Conservation (phyloP, 2,329 filamentous ascomycete species). For the Metarhizium anisopliae region DNA sequence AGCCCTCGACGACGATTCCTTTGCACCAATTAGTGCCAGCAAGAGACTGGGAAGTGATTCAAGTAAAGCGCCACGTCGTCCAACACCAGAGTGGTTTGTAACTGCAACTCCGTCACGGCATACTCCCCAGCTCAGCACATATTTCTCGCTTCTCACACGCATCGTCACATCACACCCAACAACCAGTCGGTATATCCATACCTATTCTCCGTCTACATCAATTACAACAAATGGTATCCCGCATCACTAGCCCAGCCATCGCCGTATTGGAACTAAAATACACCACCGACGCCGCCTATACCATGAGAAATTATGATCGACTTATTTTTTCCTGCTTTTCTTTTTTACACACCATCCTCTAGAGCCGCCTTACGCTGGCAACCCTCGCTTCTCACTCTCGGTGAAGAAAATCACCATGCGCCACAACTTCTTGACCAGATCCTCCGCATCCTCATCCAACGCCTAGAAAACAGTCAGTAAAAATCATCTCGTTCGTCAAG, state of each 20-base stretch:
- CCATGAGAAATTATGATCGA: background rate
- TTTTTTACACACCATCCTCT: background rate
- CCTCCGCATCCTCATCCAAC: slow-evolving; percentile 89
- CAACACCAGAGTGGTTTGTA: too few species aligned
- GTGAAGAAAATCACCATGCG: slow-evolving; percentile 97
- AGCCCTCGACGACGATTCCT: too few species aligned
- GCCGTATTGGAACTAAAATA: background rate
- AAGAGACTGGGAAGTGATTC: too few species aligned
- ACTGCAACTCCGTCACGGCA: too few species aligned
- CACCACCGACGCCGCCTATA: background rate
- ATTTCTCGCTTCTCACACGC: too few species aligned
- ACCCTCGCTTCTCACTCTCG: slow-evolving; percentile 82
- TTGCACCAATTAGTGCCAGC: too few species aligned
- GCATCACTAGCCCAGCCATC: background rate
- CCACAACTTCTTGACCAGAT: slow-evolving; percentile 94
- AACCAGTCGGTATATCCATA: too few species aligned
- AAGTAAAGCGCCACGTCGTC: too few species aligned
- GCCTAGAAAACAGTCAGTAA: slow-evolving; percentile 44
- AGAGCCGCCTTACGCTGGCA: slow-evolving; percentile 38
- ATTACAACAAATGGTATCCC: background rate
- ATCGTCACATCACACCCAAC: too few species aligned
- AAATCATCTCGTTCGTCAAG: background rate
- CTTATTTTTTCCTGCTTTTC: background rate
- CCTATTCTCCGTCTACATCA: background rate
- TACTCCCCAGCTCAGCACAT: too few species aligned